Evolutionary conservation across 768 basidiomycete species (phyloP), one percentile per base, ranked within the genome.

Genomic region (Mycena chlorophos): DNA sequence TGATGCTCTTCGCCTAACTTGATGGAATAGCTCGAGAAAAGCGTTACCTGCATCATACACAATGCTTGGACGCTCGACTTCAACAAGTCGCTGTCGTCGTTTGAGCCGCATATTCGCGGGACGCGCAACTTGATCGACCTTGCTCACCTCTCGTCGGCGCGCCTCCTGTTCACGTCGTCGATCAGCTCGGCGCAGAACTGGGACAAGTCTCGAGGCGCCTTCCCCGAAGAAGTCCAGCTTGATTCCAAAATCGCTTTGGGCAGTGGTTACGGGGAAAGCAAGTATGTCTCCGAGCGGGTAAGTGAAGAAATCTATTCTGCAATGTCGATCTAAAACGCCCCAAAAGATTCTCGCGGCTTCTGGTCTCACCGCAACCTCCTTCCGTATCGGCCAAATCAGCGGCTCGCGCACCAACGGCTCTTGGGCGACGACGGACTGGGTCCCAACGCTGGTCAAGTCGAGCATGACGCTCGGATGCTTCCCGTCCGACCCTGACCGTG

Each of bases 21-120:
- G 17, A 34, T 34, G 8, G 31, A 34, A 23, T 38, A 68, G 66
- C 62, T 73, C 14, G 63, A 59, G 1, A 42, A 56, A 30, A 63
- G 63, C 3, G 63, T 66, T 2, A 72, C 67, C 0, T n/a, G 60
- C 3, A 68, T 78, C 51, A 68, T 76, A 2, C 73, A 76, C 49
- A 73, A 66, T 30, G 77, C 78, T 5, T 82, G 80, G 81, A 69
- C 66, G 2, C 66, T 82, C 34, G 77, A 82, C 64, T 79, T 82
- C 61, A 76, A 76, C 42, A 63, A 77, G 0, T 64, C 68, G 5
- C 58, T 80, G 27, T 63, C 72, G 3, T 76, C 78, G 2, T 81
- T 81, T 45, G 76, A 80, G 50, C 60, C 69, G 3, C 70, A 77
- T 51, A 66, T 82, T 27, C 58, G 61, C 12, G 75, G 75, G 5